Evolutionary conservation across 176 grass and related monocot genomes (phyloP).

Genomic region (Ensete ventricosum): DNA sequence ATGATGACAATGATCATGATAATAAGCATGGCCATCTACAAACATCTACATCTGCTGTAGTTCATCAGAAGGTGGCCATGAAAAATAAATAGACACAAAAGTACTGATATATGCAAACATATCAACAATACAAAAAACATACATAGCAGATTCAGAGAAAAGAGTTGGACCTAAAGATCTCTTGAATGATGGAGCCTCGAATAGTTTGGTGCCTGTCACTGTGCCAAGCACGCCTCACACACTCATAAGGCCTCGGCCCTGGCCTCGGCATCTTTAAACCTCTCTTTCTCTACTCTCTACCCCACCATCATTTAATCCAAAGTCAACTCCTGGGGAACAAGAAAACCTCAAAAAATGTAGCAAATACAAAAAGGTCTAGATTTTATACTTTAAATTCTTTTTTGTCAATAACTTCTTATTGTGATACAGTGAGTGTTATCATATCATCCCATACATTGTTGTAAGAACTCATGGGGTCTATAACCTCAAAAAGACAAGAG

Average conservation of each 20-base stretch:
- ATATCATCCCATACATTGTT: no score
- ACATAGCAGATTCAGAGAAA: neutral
- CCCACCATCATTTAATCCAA: neutral
- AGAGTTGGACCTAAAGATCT: conserved; percentile 27
- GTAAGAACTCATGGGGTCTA: no score
- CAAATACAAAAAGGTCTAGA: no score
- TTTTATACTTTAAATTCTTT: no score
- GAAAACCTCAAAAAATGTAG: neutral
- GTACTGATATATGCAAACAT: neutral
- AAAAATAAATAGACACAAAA: neutral
- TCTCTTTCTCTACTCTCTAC: neutral
- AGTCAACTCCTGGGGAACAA: neutral
- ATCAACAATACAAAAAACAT: neutral
- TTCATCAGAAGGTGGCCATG: neutral
- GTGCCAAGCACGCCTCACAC: conserved; percentile 44
- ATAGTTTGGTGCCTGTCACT: conserved; percentile 43
- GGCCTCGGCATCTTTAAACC: conserved; percentile 34
- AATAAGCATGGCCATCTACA: neutral
- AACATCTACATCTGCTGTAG: neutral
- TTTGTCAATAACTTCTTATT: no score
- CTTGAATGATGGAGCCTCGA: conserved; percentile 40
- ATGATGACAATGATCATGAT: no score
- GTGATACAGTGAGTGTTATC: no score
- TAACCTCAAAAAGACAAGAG: no score
- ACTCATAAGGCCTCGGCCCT: conserved; percentile 48